phyloP scores from a whole-genome alignment of 148 eudicot genomes.

The Fagopyrum homotropicum region DNA sequence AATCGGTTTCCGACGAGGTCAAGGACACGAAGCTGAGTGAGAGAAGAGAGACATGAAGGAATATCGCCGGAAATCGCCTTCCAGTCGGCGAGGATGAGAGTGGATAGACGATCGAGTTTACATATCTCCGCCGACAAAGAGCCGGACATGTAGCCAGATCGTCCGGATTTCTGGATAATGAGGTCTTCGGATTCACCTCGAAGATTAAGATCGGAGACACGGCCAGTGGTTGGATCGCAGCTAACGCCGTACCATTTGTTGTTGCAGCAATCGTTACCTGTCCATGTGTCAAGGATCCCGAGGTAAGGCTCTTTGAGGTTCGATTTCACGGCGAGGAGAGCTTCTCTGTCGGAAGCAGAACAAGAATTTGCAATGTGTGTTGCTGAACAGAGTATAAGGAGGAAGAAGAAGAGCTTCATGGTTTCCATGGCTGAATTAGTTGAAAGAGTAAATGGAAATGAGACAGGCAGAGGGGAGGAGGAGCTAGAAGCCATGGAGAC shows the following conservation, averaged over 20 bases:
- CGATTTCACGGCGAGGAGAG: slow-evolving; percentile 52
- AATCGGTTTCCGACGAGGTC: slow-evolving; percentile 67
- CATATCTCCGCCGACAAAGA: slow-evolving; percentile 60
- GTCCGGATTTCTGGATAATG: slow-evolving; percentile 46
- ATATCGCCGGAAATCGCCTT: slow-evolving; percentile 74
- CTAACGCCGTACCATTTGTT: slow-evolving; percentile 70
- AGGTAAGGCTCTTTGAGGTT: slow-evolving; percentile 59
- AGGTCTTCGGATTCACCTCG: slow-evolving; percentile 89
- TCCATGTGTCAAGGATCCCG: slow-evolving; percentile 83
- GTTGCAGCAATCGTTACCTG: slow-evolving; percentile 63
- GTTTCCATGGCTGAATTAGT: background rate
- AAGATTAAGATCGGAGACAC: slow-evolving; percentile 73
- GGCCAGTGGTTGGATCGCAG: slow-evolving; percentile 50
- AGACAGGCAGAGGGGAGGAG: background rate
- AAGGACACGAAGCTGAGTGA: slow-evolving; percentile 48
- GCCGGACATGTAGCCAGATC: slow-evolving; percentile 85
- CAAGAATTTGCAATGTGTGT: slow-evolving; percentile 30
- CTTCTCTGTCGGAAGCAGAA: slow-evolving; percentile 71
- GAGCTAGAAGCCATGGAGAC: background rate
- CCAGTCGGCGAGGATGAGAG: slow-evolving; percentile 79
- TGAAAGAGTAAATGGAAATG: background rate
- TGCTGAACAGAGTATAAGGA: background rate
- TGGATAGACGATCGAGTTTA: slow-evolving; percentile 52
- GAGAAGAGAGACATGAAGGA: slow-evolving; percentile 44
- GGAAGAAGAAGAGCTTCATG: background rate